A percentile compares a stretch with the other conserved stretches of the same genome.
These are phyloP conservation scores for Onygenales sp. DNA, from an alignment of 2,329 filamentous ascomycete species.

Conservation along the genomic window DNA sequence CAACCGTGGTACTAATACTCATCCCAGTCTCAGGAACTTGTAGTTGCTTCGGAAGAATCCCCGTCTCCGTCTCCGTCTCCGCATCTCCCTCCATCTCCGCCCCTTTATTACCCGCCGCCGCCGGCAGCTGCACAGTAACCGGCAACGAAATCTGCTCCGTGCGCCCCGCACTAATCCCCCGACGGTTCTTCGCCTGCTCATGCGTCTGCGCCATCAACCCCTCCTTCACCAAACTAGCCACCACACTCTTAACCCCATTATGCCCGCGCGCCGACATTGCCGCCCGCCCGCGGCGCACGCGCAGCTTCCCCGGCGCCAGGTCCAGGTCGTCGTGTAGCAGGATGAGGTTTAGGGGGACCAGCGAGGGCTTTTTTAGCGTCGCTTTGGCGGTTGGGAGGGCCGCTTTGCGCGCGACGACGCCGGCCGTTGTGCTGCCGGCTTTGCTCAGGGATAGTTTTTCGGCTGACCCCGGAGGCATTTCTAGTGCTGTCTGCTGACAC, in stretches of 20 bases:
- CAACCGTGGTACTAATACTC: not conserved
- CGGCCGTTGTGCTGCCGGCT: too few species aligned
- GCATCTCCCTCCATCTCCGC: too few species aligned
- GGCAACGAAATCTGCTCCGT: too few species aligned
- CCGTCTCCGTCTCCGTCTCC: too few species aligned
- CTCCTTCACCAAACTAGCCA: slow-evolving; percentile 41
- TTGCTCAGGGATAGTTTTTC: not conserved
- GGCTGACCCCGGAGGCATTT: not conserved
- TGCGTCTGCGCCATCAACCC: slow-evolving; percentile 18
- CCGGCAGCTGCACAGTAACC: too few species aligned
- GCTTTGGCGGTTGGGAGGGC: slow-evolving; percentile 1
- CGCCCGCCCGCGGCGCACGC: slow-evolving; percentile 49
- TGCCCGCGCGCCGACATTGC: slow-evolving; percentile 57
- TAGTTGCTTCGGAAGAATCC: too few species aligned
- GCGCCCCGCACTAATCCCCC: slow-evolving; percentile 31
- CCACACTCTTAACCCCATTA: slow-evolving; percentile 63
- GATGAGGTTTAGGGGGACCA: slow-evolving; percentile 46
- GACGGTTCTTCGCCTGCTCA: slow-evolving; percentile 30
- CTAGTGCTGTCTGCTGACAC: slow-evolving; percentile 5
- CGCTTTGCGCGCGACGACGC: too few species aligned
- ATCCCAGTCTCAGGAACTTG: slow-evolving; percentile 15
- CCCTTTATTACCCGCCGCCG: too few species aligned
- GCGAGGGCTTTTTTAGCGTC: slow-evolving; percentile 14
- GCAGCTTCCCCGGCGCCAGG: slow-evolving; percentile 56
- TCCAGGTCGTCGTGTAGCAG: slow-evolving; percentile 88